A percentile compares a stretch with the other conserved stretches of the same genome.
Conservation (phyloP, 768 basidiomycete genomes). For the Nevesoporus exiguus region DNA sequence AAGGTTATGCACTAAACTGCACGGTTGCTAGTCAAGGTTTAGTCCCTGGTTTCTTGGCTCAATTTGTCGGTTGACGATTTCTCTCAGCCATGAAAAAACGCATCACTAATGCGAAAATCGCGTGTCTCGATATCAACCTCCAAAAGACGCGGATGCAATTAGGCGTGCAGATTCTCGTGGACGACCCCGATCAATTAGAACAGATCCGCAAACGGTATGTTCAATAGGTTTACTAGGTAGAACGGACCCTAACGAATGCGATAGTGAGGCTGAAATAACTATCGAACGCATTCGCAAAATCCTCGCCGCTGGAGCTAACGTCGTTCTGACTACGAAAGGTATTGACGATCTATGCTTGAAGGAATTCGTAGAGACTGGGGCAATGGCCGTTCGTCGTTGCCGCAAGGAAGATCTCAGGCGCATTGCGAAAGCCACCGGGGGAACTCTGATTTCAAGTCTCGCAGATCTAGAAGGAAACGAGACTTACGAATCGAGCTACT, state of each 20-base stretch:
- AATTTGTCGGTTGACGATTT: constrained; percentile 1
- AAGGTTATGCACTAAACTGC: constrained; percentile 97
- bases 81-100: constrained; percentile 92
- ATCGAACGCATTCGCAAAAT: constrained; percentile 95
- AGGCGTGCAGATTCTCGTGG: constrained; percentile 95
- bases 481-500: constrained; percentile 86
- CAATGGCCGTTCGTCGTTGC: constrained; percentile 97
- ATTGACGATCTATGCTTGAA: constrained; percentile 98
- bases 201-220: constrained; percentile 88
- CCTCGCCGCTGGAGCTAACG: constrained; percentile 92
- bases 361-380: constrained; percentile 98
- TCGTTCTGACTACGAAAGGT: constrained; percentile 95
- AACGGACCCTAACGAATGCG: constrained; percentile 9
- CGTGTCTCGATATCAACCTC: constrained; percentile 97
- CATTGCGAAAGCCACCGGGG: constrained; percentile 96
- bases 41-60: constrained; percentile 15
- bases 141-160: constrained; percentile 97
- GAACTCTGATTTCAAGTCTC: constrained; percentile 85
- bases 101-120: constrained; percentile 91
- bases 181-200: constrained; percentile 94
- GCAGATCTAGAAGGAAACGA: constrained; percentile 98
- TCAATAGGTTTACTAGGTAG: not conserved
- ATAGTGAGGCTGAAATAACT: constrained; percentile 92
- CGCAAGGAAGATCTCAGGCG: constrained; percentile 96
- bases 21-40: constrained; percentile 97